Evolutionary conservation across 2,329 filamentous ascomycete genomes (phyloP).

Genomic region (Sporothrix dimorphospora): DNA sequence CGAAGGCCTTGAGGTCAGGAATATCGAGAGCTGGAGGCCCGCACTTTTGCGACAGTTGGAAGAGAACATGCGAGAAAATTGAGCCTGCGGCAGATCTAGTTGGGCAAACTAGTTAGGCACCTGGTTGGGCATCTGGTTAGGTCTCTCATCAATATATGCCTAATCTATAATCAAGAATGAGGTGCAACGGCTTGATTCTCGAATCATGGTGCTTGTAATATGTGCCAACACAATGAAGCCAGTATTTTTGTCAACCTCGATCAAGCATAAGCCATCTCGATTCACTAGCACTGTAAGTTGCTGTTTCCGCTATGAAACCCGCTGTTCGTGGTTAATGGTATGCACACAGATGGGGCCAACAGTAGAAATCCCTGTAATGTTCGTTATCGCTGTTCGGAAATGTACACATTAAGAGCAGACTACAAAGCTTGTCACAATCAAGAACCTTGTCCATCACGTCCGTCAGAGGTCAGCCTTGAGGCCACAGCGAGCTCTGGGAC

Average conservation of each 20-base stretch:
- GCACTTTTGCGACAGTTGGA: neutral
- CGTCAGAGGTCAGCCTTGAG: neutral
- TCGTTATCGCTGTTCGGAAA: too few relatives aligned
- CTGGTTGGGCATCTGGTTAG: neutral
- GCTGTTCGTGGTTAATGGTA: too few relatives aligned
- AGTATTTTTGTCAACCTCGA: too few relatives aligned
- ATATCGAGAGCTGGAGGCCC: constrained; percentile 18
- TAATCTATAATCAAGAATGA: neutral
- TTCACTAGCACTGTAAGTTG: too few relatives aligned
- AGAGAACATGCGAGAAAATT: neutral
- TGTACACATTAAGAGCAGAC: neutral
- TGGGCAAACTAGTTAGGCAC: neutral
- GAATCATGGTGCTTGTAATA: neutral
- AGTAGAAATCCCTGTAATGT: too few relatives aligned
- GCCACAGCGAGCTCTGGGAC: too few relatives aligned
- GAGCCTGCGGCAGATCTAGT: neutral
- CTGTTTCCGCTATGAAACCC: too few relatives aligned
- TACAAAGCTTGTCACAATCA: neutral
- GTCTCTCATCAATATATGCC: neutral
- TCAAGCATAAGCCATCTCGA: too few relatives aligned
- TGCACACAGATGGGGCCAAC: too few relatives aligned
- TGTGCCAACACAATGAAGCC: neutral
- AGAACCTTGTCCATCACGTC: too few relatives aligned
- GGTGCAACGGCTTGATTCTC: neutral
- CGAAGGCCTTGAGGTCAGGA: constrained; percentile 13